Percentiles rank a stretch among this genome's conserved stretches.
Evolutionary conservation across 371 early-diverging fungal species (phyloP).

Genomic region (Zychaea mexicana): DNA sequence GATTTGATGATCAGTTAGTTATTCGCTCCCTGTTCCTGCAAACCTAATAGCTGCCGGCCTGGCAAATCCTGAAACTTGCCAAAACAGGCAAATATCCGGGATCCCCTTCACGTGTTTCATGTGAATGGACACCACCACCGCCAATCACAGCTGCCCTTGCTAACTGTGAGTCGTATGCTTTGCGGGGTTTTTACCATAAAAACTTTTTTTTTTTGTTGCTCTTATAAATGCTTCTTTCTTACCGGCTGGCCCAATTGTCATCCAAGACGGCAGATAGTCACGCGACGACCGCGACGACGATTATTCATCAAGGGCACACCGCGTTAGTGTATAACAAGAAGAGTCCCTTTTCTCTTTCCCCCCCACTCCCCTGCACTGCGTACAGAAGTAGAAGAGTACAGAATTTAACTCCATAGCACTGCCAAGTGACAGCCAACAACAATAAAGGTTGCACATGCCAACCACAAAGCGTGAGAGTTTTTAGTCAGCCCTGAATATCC

Average conservation of each 20-base stretch:
- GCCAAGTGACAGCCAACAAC: too few relatives aligned
- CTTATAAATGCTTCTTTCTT: too few relatives aligned
- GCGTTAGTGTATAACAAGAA: too few relatives aligned
- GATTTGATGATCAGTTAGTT: too few relatives aligned
- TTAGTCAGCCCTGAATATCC: conserved; percentile 1
- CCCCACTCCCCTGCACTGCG: too few relatives aligned
- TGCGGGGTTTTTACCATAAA: neutral
- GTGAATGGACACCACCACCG: neutral
- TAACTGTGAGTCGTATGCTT: neutral
- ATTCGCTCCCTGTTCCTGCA: conserved; percentile 1
- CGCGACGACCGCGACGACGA: too few relatives aligned
- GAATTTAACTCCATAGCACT: too few relatives aligned
- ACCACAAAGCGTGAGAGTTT: neutral
- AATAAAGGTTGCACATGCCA: neutral
- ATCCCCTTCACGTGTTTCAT: neutral
- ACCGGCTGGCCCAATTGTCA: too few relatives aligned
- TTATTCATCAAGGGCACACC: too few relatives aligned
- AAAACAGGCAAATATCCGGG: neutral
- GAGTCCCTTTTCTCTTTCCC: too few relatives aligned
- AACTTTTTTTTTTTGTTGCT: neutral
- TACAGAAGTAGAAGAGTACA: too few relatives aligned
- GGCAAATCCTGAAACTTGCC: neutral
- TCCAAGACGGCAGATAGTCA: too few relatives aligned
- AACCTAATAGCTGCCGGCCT: neutral
- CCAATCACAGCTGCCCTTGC: neutral